Conservation (phyloP, 495 filamentous ascomycete species). For the Neurospora sp. region DNA sequence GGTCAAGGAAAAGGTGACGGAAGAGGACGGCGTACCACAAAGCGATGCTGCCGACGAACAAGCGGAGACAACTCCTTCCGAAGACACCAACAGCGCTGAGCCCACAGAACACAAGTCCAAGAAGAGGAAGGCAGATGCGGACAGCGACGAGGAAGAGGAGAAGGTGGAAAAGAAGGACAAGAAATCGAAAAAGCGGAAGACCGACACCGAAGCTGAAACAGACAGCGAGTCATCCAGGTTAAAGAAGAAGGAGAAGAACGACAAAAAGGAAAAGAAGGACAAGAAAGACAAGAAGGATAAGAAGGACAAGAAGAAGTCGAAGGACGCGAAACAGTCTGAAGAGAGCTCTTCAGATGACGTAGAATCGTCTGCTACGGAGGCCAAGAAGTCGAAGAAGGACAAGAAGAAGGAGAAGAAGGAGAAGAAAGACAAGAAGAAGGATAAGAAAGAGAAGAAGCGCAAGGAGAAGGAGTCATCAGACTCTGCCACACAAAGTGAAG, state of each 20-base stretch:
- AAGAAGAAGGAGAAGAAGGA: slow-evolving; percentile 18
- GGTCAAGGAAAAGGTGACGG: slow-evolving; percentile 10
- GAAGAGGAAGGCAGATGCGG: slow-evolving; percentile 30
- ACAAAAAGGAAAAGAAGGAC: slow-evolving; percentile 22
- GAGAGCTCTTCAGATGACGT: slow-evolving; percentile 8
- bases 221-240: slow-evolving; percentile 11
- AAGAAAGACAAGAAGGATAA: slow-evolving; percentile 1
- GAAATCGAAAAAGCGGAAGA: slow-evolving; percentile 33
- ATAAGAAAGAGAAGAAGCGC: slow-evolving; percentile 33
- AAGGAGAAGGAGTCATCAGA: slow-evolving; percentile 32
- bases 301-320: slow-evolving; percentile 4
- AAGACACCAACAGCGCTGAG: slow-evolving; percentile 15
- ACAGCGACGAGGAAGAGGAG: slow-evolving; percentile 15
- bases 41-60: slow-evolving; percentile 9
- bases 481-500: slow-evolving; percentile 11
- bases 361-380: slow-evolving; percentile 14
- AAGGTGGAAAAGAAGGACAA: slow-evolving; percentile 29
- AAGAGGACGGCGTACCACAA: not conserved
- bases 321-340: slow-evolving; percentile 4
- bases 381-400: slow-evolving; percentile 10
- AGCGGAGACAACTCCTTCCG: slow-evolving; percentile 9
- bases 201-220: slow-evolving; percentile 18
- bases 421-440: slow-evolving; percentile 23
- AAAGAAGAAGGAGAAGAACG: slow-evolving; percentile 33
- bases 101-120: slow-evolving; percentile 29